Base-by-base conservation (phyloP, 495 filamentous ascomycete species). In the Podospora comata region DNA sequence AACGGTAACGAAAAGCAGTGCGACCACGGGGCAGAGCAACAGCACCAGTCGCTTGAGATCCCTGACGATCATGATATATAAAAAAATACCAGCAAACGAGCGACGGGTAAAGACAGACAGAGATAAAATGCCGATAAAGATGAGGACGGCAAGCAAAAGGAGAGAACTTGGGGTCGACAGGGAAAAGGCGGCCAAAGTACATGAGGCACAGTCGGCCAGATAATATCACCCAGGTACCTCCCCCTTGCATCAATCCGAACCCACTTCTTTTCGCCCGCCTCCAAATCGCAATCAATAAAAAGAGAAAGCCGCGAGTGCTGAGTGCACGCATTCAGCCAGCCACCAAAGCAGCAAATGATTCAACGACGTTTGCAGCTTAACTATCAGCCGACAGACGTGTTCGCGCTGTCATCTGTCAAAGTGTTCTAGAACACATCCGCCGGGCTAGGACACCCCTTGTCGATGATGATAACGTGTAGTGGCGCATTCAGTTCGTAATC, bases 11-110 rank as follows among this genome's bases (percentile, higher is more conserved):
- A 77, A 30, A 18, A 79, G 57, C 11, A 78, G 16, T 15, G 70
- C 27, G 7, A 72, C 28, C 11, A 76, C 23, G 19, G 76, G 74
- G 32, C 64, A 68, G 2, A 76, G 34, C 26, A 79, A 5, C 30
- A 81, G 73, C 30, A 65, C 32, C 27, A 73, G 44, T 13, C 79
- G 77, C 67, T 71, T 77, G 5, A 77, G 57, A 65, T 77, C 78
- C 64, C 74, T 67, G 19, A 75, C 69, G 13, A 79, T 54, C 79
- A 81, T 79, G 32, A 65, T 62, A 23, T 23, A 23, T 23, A 23
- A 23, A 13, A 18, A 0, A 18, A 60, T 27, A 32, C 16, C 59
- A 61, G 5, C 59, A 28, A 32, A 58, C 58, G 4, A 48, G 26
- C 15, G 39, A n/a, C 27, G 62, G 16, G 23, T 28, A 19, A 54